Conservation (phyloP, 208 protist genomes). For the Trypanosoma lewisi region DNA sequence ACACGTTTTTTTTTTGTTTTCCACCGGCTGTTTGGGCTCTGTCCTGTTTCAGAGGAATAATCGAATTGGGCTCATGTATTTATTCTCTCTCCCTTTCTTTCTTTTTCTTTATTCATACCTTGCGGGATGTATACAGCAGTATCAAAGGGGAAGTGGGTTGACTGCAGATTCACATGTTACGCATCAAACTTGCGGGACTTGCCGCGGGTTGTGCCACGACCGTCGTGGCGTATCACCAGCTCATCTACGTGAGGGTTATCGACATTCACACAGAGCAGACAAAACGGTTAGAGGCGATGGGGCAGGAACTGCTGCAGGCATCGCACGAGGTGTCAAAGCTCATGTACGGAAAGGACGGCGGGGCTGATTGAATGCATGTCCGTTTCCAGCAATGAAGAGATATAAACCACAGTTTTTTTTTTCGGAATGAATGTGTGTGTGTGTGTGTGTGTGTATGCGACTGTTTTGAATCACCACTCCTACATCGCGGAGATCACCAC, state of each 20-base stretch:
- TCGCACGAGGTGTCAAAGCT: constrained; percentile 18
- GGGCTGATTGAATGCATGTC: background rate
- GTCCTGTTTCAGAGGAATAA: too few species aligned
- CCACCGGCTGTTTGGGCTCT: too few species aligned
- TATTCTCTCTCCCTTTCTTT: too few species aligned
- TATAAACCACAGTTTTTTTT: background rate
- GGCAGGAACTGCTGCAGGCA: constrained; percentile 28
- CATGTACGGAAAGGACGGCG: background rate
- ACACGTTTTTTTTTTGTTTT: too few species aligned
- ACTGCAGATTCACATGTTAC: constrained; percentile 48
- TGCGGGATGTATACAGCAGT: too few species aligned
- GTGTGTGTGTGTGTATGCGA: too few species aligned
- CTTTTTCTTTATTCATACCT: too few species aligned
- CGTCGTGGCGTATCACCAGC: constrained; percentile 43
- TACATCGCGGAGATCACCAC: too few species aligned
- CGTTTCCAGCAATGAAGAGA: background rate
- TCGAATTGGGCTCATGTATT: too few species aligned
- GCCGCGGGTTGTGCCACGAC: constrained; percentile 41
- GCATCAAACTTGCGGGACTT: constrained; percentile 48
- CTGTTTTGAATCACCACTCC: too few species aligned
- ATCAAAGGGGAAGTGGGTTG: too few species aligned
- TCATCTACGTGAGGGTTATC: constrained; percentile 46
- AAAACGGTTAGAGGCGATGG: constrained; percentile 32
- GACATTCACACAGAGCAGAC: constrained; percentile 40
- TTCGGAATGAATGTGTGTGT: too few species aligned